phyloP scores from a whole-genome alignment of 2,329 filamentous ascomycete genomes.

The Pseudogymnoascus sp. region DNA sequence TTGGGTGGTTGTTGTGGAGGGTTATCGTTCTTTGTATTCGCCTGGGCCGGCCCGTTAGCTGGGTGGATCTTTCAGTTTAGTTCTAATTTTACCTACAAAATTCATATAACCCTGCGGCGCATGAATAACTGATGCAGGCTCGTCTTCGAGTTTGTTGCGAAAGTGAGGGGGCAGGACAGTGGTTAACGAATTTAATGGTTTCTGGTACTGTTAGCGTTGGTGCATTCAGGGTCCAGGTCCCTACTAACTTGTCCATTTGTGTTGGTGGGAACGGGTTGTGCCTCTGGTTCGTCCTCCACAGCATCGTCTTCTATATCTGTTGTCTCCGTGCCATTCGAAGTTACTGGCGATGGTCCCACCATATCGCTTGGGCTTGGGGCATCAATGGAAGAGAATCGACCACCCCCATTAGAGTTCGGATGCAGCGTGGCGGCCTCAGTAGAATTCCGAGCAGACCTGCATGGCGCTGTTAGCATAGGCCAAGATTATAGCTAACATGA shows the following conservation, averaged over 20 bases:
- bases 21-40: conserved; percentile 16
- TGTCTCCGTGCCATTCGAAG: conserved; percentile 74
- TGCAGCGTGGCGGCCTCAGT: conserved; percentile 44
- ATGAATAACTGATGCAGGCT: conserved; percentile 85
- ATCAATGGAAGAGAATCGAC: conserved; percentile 23
- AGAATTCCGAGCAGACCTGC: conserved; percentile 35
- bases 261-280: conserved; percentile 32
- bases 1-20: conserved; percentile 14
- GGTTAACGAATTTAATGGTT: conserved; percentile 28
- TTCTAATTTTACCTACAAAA: conserved; percentile 52
- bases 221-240: background rate
- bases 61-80: background rate
- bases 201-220: background rate
- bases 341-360: conserved; percentile 76
- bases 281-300: conserved; percentile 48
- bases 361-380: conserved; percentile 57
- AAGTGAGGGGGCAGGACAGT: conserved; percentile 52
- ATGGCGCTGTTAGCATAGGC: background rate
- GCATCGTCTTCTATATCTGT: conserved; percentile 79
- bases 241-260: conserved; percentile 12
- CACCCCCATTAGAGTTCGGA: conserved; percentile 38
- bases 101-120: conserved; percentile 74
- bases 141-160: conserved; percentile 59
- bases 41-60: conserved; percentile 11
- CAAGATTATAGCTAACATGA: background rate